Percentiles rank a stretch among this genome's conserved stretches.
phyloP scores from a whole-genome alignment of 306 rosid genomes.

The Casuarina equisetifolia region DNA sequence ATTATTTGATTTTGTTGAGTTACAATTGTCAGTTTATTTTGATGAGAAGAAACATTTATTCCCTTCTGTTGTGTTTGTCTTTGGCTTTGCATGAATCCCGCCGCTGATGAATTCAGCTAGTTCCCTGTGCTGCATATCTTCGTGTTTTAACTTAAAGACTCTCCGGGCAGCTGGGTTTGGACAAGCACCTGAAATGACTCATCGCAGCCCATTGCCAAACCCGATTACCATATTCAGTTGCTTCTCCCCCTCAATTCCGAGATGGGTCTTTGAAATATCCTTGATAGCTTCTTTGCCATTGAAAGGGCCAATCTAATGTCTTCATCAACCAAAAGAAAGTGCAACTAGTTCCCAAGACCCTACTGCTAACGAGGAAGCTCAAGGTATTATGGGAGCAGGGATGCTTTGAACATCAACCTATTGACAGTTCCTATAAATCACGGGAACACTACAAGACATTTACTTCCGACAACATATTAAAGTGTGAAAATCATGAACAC shows the following conservation, averaged over 20 bases:
- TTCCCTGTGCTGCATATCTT: background rate
- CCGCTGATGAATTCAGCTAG: background rate
- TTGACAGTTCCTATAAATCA: too few relatives aligned
- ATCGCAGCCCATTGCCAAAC: background rate
- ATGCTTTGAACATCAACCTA: too few relatives aligned
- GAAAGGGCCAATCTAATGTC: background rate
- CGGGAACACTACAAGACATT: too few relatives aligned
- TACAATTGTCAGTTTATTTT: slow-evolving; percentile 29
- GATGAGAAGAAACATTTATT: slow-evolving; percentile 10
- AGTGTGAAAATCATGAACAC: too few relatives aligned
- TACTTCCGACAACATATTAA: too few relatives aligned
- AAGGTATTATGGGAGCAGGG: too few relatives aligned
- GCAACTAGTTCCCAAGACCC: too few relatives aligned
- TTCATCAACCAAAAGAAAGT: background rate
- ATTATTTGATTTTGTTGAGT: slow-evolving; percentile 37
- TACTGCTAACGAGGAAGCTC: too few relatives aligned
- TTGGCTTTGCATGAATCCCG: background rate
- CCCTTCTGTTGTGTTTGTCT: background rate
- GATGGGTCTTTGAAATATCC: background rate
- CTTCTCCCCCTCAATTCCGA: background rate
- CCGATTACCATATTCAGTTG: background rate
- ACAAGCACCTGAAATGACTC: background rate
- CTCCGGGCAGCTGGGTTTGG: background rate
- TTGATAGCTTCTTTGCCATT: background rate
- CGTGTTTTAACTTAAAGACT: background rate